These are phyloP conservation scores for Trichoderma sp. DNA, from an alignment of 2,329 filamentous ascomycete genomes.

Conservation along the genomic window DNA sequence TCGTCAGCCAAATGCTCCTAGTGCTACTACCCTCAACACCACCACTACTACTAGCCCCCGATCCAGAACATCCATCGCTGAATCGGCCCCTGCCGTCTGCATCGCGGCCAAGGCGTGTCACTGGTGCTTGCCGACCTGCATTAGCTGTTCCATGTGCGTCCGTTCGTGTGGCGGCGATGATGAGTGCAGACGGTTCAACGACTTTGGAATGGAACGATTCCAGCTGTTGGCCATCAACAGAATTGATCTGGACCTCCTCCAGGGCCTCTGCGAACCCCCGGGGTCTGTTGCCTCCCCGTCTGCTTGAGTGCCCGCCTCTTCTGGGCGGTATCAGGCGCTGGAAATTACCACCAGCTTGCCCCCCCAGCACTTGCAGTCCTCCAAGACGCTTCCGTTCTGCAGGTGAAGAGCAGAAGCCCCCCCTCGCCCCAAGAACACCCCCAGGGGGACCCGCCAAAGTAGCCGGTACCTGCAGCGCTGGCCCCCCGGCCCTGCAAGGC, in stretches of 20 bases:
- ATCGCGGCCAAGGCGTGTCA: slow-evolving; percentile 1
- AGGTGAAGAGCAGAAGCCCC: background rate
- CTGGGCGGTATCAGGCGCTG: background rate
- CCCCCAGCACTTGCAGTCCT: background rate
- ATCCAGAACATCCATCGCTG: background rate
- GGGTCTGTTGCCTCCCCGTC: no score
- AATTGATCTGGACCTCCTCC: background rate
- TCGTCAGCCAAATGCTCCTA: background rate
- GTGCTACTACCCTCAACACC: background rate
- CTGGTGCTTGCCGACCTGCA: slow-evolving; percentile 6
- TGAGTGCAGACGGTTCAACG: background rate
- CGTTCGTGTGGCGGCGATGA: background rate
- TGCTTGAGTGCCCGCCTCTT: background rate
- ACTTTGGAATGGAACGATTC: no score
- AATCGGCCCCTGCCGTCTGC: slow-evolving; percentile 12
- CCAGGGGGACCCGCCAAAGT: slow-evolving; percentile 15
- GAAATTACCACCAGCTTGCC: slow-evolving; percentile 2
- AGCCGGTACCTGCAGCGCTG: slow-evolving; percentile 2
- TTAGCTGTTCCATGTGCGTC: background rate
- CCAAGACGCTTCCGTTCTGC: background rate
- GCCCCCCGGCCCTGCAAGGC: slow-evolving; percentile 15
- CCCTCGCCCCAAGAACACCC: background rate
- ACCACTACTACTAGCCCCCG: no score
- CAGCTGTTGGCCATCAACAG: no score
- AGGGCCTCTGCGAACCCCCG: background rate